Evolutionary conservation across 2,329 filamentous ascomycete genomes (phyloP).

Genomic region (Epichloe glyceriae): DNA sequence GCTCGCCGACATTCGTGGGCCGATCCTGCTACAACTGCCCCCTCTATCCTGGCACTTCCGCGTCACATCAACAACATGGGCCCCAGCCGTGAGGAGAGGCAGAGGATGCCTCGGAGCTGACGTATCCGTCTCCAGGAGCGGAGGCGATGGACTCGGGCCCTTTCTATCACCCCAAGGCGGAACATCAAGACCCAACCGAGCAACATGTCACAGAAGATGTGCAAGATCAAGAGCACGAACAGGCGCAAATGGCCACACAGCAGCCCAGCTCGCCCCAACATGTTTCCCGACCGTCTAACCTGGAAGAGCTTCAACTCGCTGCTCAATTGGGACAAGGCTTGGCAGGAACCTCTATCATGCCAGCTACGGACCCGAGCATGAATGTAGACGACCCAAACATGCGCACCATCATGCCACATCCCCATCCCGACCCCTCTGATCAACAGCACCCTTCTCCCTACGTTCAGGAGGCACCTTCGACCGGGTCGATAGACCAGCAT

Average conservation of each 20-base stretch:
- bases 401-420: slow-evolving; percentile 31
- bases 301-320: slow-evolving; percentile 44
- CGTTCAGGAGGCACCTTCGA: slow-evolving; percentile 23
- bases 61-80: slow-evolving; percentile 15
- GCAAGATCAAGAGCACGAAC: slow-evolving; percentile 19
- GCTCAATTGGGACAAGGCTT: slow-evolving; percentile 44
- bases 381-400: slow-evolving; percentile 29
- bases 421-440: slow-evolving; percentile 24
- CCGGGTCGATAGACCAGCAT: slow-evolving; percentile 25
- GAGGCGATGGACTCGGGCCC: slow-evolving; percentile 30
- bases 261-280: slow-evolving; percentile 28
- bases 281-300: slow-evolving; percentile 29
- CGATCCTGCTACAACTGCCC: neutral
- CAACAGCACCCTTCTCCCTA: slow-evolving; percentile 24
- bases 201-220: slow-evolving; percentile 17
- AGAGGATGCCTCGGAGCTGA: slow-evolving; percentile 24
- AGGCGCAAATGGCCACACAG: slow-evolving; percentile 16
- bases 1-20: neutral
- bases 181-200: slow-evolving; percentile 16
- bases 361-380: slow-evolving; percentile 32
- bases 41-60: neutral
- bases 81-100: slow-evolving; percentile 21
- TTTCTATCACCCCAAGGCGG: slow-evolving; percentile 29
- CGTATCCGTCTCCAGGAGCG: slow-evolving; percentile 33
- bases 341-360: slow-evolving; percentile 34